Conservation (phyloP, 2,329 filamentous ascomycete genomes). For the Colletotrichum viniferum region DNA sequence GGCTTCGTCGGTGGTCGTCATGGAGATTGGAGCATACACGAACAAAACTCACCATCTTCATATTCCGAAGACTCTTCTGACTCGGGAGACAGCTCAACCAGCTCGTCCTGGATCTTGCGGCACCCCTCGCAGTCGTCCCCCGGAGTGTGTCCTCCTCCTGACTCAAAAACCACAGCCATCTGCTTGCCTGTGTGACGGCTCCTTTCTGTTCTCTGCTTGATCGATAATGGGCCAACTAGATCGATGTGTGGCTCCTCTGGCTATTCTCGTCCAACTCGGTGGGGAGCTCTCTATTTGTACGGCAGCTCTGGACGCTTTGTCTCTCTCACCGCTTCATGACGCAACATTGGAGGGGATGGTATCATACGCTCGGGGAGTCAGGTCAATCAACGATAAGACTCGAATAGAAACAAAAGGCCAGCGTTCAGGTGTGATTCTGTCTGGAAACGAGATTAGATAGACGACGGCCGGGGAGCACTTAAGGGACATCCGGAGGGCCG, state of each 20-base stretch:
- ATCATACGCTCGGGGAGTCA: conserved; percentile 10
- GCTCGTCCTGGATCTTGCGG: conserved; percentile 16
- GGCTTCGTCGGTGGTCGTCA: background rate
- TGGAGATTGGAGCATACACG: background rate
- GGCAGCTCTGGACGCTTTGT: conserved; percentile 1
- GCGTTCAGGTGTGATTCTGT: background rate
- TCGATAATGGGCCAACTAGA: background rate
- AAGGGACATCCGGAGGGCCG: background rate
- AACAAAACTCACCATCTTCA: conserved; percentile 9
- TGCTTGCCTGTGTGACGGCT: background rate
- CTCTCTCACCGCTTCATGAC: conserved; percentile 22
- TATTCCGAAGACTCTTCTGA: conserved; percentile 11
- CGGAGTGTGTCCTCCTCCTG: background rate
- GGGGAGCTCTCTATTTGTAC: conserved; percentile 14
- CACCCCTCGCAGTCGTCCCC: conserved; percentile 17
- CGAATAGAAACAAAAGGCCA: background rate
- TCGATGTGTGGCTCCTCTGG: background rate
- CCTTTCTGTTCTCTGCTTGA: background rate
- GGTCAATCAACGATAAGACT: background rate
- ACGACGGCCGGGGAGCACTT: background rate
- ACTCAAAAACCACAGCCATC: background rate
- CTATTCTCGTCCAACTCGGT: background rate
- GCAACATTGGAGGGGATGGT: conserved; percentile 20
- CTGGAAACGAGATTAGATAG: conserved; percentile 2
- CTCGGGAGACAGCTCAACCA: conserved; percentile 1